Conservation (phyloP, 345 rosid species). For the Xanthoceras sorbifolium region DNA sequence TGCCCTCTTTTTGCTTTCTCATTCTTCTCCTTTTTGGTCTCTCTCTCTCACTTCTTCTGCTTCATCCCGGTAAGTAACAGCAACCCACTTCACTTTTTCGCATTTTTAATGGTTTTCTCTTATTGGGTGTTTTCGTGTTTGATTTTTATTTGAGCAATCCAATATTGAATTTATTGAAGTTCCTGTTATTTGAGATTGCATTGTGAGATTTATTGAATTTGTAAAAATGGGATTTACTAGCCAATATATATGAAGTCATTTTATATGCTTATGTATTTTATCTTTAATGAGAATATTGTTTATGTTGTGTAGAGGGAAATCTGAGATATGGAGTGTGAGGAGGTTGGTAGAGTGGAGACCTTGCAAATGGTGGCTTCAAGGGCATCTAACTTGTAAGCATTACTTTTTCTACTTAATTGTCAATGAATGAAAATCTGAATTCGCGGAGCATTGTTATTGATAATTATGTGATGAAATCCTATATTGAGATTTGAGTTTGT, state of each 20-base stretch:
- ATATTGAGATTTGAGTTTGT: background rate
- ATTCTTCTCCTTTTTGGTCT: slow-evolving; percentile 37
- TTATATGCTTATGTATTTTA: background rate
- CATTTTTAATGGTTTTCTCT: background rate
- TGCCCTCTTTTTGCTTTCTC: slow-evolving; percentile 57
- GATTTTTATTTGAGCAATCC: background rate
- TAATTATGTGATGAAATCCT: background rate
- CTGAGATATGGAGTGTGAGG: slow-evolving; percentile 81
- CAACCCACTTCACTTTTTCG: background rate
- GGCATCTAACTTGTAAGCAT: slow-evolving; percentile 58
- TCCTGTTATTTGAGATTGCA: background rate
- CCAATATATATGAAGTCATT: background rate
- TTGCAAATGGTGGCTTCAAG: slow-evolving; percentile 92
- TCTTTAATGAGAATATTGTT: background rate
- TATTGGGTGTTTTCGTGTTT: background rate
- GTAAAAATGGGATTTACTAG: background rate
- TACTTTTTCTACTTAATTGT: background rate
- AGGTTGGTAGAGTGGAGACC: slow-evolving; percentile 87
- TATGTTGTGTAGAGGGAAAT: slow-evolving; percentile 36
- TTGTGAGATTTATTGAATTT: background rate
- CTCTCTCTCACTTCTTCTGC: slow-evolving; percentile 14
- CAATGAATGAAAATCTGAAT: background rate
- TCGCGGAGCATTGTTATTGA: background rate
- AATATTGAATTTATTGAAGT: background rate
- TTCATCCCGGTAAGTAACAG: slow-evolving; percentile 38